Conservation (phyloP, 129 eudicot species). For the Flaveria brownii region DNA sequence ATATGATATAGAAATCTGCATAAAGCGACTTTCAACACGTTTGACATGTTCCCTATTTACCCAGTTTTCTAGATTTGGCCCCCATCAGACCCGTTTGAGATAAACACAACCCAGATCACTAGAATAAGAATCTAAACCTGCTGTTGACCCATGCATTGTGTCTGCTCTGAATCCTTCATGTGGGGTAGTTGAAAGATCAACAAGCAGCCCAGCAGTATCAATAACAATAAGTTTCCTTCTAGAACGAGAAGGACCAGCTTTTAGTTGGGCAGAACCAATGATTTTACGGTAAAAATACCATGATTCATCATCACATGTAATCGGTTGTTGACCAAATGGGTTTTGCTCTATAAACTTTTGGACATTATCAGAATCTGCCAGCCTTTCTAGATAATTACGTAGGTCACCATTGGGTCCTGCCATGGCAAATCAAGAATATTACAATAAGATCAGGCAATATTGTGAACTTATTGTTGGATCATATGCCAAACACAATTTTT, state of each 20-base stretch:
- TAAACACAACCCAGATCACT: background rate
- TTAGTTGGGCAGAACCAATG: constrained; percentile 22
- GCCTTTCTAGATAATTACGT: constrained; percentile 33
- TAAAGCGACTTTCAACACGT: background rate
- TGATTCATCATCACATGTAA: constrained; percentile 28
- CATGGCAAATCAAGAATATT: constrained; percentile 22
- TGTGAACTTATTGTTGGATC: background rate
- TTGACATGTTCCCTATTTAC: background rate
- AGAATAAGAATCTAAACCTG: constrained; percentile 44
- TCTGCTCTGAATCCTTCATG: constrained; percentile 44
- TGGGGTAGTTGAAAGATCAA: constrained; percentile 37
- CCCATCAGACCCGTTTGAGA: background rate
- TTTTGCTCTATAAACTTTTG: constrained; percentile 38
- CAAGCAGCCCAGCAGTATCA: constrained; percentile 63
- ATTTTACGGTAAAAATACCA: constrained; percentile 41
- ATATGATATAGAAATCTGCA: background rate
- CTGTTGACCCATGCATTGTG: constrained; percentile 36
- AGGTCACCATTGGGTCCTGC: constrained; percentile 43
- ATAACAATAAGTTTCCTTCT: constrained; percentile 65
- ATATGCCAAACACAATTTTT: too few species aligned
- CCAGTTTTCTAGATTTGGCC: background rate
- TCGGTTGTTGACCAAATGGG: constrained; percentile 43
- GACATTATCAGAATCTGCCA: constrained; percentile 39
- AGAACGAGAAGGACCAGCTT: constrained; percentile 19
- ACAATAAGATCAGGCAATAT: constrained; percentile 3